These are phyloP conservation scores for Quercus engelmannii DNA, from an alignment of 306 rosid species.

Conservation along the genomic window DNA sequence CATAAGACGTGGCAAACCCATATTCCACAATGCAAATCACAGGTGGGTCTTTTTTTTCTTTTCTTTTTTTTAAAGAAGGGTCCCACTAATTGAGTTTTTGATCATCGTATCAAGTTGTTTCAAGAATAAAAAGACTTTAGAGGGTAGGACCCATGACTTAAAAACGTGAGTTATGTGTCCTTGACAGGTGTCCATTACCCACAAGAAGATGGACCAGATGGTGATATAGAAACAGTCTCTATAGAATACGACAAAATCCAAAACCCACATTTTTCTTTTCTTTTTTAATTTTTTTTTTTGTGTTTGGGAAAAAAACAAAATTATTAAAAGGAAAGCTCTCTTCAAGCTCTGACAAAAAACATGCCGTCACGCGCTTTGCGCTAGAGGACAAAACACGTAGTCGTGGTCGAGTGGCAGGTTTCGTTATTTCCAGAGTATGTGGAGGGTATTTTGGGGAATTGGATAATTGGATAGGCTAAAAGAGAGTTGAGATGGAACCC, in stretches of 20 bases:
- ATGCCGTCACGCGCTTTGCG: constrained; percentile 58
- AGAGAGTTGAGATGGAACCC: constrained; percentile 42
- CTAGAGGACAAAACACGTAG: constrained; percentile 66
- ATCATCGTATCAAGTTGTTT: constrained; percentile 49
- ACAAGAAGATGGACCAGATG: background rate
- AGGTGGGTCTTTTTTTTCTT: background rate
- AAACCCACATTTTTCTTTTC: constrained; percentile 20
- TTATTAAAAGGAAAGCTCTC: background rate
- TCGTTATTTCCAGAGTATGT: background rate
- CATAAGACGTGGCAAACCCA: constrained; percentile 29
- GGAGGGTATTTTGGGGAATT: constrained; percentile 29
- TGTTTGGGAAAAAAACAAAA: too few species aligned
- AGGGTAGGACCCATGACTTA: constrained; percentile 28
- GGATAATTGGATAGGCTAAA: background rate
- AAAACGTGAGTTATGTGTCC: constrained; percentile 9
- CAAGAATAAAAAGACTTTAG: constrained; percentile 25
- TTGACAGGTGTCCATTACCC: constrained; percentile 44
- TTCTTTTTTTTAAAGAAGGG: background rate
- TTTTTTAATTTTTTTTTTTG: background rate
- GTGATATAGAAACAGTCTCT: constrained; percentile 25
- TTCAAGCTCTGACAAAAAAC: constrained; percentile 53
- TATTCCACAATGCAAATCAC: constrained; percentile 1
- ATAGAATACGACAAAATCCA: constrained; percentile 58
- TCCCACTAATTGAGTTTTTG: constrained; percentile 17
- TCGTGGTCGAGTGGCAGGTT: constrained; percentile 34